phyloP scores from a whole-genome alignment of 2,329 filamentous ascomycete genomes.

The Aspergillus quadrilineatus region DNA sequence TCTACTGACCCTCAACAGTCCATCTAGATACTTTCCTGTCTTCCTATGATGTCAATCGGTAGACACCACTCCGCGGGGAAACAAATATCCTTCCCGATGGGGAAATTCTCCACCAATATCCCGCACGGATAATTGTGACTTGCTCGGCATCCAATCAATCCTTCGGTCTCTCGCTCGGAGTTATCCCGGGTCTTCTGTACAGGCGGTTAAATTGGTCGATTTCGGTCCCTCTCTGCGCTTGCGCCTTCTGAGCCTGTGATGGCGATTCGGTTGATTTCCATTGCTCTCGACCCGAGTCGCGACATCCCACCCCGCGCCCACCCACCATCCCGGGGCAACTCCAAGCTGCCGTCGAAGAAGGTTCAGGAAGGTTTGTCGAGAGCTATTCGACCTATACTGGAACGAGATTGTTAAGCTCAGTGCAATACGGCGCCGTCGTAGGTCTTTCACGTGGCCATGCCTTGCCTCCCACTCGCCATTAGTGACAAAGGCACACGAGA shows the following conservation, averaged over 20 bases:
- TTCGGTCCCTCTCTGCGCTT: neutral
- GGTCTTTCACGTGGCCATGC: too few species aligned
- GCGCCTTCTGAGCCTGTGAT: neutral
- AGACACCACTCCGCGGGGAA: conserved; percentile 4
- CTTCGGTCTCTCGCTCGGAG: conserved; percentile 4
- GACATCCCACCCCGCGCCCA: neutral
- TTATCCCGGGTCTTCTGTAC: neutral
- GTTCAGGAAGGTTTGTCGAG: neutral
- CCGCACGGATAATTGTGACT: conserved; percentile 1
- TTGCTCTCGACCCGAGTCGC: neutral
- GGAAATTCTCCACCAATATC: neutral
- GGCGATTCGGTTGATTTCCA: conserved; percentile 7
- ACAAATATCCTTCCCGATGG: neutral
- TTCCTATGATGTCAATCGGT: neutral
- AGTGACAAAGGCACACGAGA: too few species aligned
- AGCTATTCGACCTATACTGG: neutral
- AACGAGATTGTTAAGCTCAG: neutral
- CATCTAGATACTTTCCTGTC: too few species aligned
- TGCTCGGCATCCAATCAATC: neutral
- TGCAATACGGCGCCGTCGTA: too few species aligned
- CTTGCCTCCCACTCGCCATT: too few species aligned
- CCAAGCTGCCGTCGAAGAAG: neutral
- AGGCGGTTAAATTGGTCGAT: conserved; percentile 1
- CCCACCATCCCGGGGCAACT: neutral
- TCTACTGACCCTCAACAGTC: too few species aligned